Conservation (phyloP, 345 rosid genomes). For the Viola odorata region DNA sequence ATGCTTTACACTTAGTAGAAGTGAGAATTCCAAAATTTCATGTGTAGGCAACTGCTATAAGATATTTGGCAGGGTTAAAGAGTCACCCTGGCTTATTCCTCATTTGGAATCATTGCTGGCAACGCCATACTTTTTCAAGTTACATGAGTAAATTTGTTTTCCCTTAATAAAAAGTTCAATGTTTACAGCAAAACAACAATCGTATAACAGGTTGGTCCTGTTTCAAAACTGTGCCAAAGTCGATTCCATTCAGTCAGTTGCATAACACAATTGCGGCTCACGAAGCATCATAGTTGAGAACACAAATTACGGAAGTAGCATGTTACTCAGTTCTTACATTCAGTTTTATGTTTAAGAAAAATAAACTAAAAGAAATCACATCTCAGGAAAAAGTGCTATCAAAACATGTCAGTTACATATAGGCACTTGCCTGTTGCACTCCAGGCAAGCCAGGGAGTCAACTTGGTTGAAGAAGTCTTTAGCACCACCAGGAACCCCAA, state of each 20-base stretch:
- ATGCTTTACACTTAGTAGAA: not conserved
- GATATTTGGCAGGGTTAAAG: not conserved
- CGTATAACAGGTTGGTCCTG: no score
- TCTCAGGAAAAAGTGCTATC: not conserved
- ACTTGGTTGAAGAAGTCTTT: slow-evolving; percentile 81
- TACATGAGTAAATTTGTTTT: no score
- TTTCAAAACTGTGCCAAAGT: not conserved
- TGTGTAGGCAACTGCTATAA: not conserved
- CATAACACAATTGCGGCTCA: not conserved
- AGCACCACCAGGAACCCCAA: slow-evolving; percentile 87
- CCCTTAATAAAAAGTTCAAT: no score
- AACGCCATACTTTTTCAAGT: no score
- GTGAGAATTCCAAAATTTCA: not conserved
- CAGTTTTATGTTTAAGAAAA: not conserved
- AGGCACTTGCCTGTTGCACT: slow-evolving; percentile 62
- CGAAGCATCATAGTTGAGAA: not conserved
- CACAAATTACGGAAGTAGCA: not conserved
- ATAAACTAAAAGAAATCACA: not conserved
- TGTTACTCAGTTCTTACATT: not conserved
- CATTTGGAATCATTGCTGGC: no score
- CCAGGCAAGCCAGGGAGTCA: slow-evolving; percentile 74
- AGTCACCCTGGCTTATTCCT: no score
- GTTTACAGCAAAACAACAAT: no score
- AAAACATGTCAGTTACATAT: not conserved
- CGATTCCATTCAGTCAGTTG: not conserved